Percentiles rank a stretch among this genome's conserved stretches.
Evolutionary conservation across 768 basidiomycete species (phyloP).

Genomic region (Naganishia randhawae): DNA sequence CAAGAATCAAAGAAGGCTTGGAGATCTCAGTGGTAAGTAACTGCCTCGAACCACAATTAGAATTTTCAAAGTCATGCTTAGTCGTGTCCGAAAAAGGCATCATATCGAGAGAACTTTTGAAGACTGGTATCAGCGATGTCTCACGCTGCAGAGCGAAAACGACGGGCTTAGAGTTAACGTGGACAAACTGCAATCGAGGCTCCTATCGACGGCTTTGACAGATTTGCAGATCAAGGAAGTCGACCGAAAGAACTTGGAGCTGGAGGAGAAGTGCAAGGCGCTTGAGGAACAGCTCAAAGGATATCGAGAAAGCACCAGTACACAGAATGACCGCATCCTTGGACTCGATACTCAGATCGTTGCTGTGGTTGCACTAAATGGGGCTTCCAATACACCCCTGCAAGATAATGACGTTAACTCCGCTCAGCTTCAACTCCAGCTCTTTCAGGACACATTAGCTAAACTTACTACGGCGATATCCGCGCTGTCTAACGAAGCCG

Average conservation of each 20-base stretch:
- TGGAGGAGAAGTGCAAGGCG: not conserved
- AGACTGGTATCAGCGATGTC: not conserved
- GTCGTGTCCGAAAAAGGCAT: not conserved
- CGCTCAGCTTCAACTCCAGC: not conserved
- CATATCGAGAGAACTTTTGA: not conserved
- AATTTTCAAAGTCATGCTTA: not conserved
- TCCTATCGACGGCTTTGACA: not conserved
- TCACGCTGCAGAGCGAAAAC: not conserved
- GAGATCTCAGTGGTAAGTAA: not conserved
- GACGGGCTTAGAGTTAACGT: not conserved
- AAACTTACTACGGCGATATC: not conserved
- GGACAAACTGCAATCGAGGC: slow-evolving; percentile 7
- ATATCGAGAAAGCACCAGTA: not conserved
- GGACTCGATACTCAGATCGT: not conserved
- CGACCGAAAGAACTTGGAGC: not conserved
- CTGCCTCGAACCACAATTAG: not conserved
- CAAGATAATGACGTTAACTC: not conserved
- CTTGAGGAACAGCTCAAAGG: not conserved
- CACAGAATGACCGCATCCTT: not conserved
- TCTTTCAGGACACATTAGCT: not conserved
- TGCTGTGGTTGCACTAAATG: not conserved
- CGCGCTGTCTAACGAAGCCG: not conserved
- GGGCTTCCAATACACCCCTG: not conserved
- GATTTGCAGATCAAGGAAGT: slow-evolving; percentile 35
- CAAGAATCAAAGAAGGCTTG: not conserved